Evolutionary conservation across 768 basidiomycete species (phyloP).

Genomic region (Collybiopsis confluens): DNA sequence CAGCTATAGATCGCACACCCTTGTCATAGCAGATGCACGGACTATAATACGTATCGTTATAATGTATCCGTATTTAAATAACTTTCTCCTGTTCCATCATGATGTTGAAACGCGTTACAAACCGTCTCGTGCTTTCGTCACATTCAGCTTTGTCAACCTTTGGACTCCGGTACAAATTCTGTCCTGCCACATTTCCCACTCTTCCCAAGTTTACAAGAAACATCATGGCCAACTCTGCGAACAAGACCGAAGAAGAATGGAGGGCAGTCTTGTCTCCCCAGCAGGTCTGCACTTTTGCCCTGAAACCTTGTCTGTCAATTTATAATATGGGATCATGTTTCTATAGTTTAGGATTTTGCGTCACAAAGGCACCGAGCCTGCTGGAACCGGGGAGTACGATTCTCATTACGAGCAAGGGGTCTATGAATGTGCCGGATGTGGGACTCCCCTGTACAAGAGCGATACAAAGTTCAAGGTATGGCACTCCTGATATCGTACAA

Average conservation of each 20-base stretch:
- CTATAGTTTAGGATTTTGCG: slow-evolving; percentile 79
- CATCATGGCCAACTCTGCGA: slow-evolving; percentile 1
- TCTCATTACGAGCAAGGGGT: slow-evolving; percentile 61
- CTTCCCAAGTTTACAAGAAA: background rate
- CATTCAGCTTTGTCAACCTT: slow-evolving; percentile 4
- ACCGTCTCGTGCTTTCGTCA: background rate
- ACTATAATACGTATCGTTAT: too few relatives aligned
- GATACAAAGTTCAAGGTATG: slow-evolving; percentile 78
- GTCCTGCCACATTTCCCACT: background rate
- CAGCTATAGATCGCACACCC: slow-evolving; percentile 46
- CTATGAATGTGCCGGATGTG: slow-evolving; percentile 78
- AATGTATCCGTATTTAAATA: too few relatives aligned
- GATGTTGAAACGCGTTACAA: background rate
- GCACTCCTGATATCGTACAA: background rate
- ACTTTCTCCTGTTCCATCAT: too few relatives aligned
- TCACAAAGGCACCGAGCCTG: slow-evolving; percentile 79
- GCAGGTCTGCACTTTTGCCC: slow-evolving; percentile 56
- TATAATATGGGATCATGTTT: background rate
- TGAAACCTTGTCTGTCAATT: background rate
- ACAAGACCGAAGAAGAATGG: slow-evolving; percentile 78
- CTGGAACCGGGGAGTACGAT: slow-evolving; percentile 80
- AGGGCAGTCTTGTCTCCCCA: slow-evolving; percentile 72
- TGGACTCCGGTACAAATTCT: background rate
- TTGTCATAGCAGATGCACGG: slow-evolving; percentile 4
- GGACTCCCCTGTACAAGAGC: slow-evolving; percentile 82